phyloP scores from a whole-genome alignment of 768 basidiomycete genomes.

The Pleurotus djamor region DNA sequence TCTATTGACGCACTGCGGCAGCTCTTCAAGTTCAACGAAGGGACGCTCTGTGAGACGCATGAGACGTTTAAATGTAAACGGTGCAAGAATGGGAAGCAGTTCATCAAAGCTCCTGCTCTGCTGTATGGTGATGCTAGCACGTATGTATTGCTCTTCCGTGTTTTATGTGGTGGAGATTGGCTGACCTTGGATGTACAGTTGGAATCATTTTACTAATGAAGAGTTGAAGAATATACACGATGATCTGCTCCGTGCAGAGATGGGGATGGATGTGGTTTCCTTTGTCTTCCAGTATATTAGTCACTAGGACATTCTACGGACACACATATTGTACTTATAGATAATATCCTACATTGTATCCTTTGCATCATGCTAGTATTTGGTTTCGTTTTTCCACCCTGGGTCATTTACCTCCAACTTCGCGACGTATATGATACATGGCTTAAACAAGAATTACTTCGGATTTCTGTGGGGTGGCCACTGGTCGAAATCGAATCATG shows the following conservation, averaged over 20 bases:
- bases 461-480: background rate
- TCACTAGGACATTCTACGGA: conserved; percentile 43
- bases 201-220: conserved; percentile 95
- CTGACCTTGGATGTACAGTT: conserved; percentile 45
- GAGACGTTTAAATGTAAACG: conserved; percentile 98
- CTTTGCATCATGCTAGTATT: too few relatives aligned
- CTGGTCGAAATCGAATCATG: conserved; percentile 22
- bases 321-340: conserved; percentile 6
- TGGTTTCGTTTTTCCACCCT: too few relatives aligned
- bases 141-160: conserved; percentile 46
- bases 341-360: background rate
- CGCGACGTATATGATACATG: too few relatives aligned
- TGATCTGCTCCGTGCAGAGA: conserved; percentile 89
- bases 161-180: background rate
- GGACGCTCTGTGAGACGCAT: conserved; percentile 90
- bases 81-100: conserved; percentile 84
- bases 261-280: conserved; percentile 79
- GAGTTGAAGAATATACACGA: conserved; percentile 93
- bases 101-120: conserved; percentile 78
- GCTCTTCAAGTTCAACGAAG: conserved; percentile 88
- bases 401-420: too few relatives aligned
- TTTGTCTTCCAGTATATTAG: conserved; percentile 97
- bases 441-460: background rate
- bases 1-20: conserved; percentile 85
- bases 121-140: conserved; percentile 97